A percentile compares a stretch with the other conserved stretches of the same genome.
phyloP scores from a whole-genome alignment of 1,284 basidiomycete species.

The Tylopilus sp. region DNA sequence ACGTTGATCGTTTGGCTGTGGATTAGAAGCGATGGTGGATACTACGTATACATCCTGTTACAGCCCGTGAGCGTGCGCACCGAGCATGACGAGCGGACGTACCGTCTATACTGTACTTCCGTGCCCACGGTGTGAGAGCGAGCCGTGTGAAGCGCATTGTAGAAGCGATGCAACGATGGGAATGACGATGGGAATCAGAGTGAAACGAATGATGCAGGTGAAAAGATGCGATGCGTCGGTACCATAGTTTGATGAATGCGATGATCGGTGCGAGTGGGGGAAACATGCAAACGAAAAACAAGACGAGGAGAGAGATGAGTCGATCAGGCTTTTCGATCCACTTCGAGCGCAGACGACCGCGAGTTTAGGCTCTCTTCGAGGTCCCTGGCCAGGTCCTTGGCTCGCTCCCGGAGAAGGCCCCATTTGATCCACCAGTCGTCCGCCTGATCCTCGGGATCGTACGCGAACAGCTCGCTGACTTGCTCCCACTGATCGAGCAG shows the following conservation, averaged over 20 bases:
- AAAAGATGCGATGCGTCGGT: neutral
- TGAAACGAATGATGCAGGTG: neutral
- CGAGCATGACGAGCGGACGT: neutral
- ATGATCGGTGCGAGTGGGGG: too few relatives aligned
- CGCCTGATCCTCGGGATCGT: slow-evolving; percentile 44
- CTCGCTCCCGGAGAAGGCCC: slow-evolving; percentile 33
- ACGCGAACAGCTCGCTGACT: slow-evolving; percentile 41
- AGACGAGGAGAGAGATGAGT: too few relatives aligned
- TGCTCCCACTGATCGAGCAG: slow-evolving; percentile 38
- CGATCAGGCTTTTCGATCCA: neutral
- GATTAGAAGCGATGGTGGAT: neutral
- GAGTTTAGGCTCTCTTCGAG: slow-evolving; percentile 17
- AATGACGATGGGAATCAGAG: slow-evolving; percentile 2
- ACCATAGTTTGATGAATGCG: neutral
- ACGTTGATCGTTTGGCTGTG: neutral
- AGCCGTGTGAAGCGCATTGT: neutral
- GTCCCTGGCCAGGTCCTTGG: slow-evolving; percentile 21
- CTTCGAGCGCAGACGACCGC: neutral
- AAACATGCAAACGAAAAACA: too few relatives aligned
- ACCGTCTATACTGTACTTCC: neutral
- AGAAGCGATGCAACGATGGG: neutral
- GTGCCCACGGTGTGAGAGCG: neutral
- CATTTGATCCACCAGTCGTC: slow-evolving; percentile 42
- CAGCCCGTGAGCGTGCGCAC: neutral
- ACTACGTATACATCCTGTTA: slow-evolving; percentile 4